A percentile compares a stretch with the other conserved stretches of the same genome.
Evolutionary conservation across 208 protist genomes (phyloP).

Genomic region (Leptomonas pyrrhocoris): DNA sequence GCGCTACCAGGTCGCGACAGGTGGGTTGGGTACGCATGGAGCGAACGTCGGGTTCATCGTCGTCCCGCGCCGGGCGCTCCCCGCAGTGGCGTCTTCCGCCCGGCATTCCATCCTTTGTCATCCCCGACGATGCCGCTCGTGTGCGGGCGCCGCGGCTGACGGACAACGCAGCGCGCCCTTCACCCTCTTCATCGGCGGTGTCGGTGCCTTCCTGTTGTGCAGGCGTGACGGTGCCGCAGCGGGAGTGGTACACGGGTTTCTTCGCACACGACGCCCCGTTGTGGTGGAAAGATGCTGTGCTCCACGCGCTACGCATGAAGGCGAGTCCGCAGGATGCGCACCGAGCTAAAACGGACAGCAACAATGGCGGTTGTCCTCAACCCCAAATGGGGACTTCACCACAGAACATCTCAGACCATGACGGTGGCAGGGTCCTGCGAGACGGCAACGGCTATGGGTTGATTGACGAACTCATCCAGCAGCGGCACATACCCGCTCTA

Average conservation of each 20-base stretch:
- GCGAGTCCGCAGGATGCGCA: too few relatives aligned
- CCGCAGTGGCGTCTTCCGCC: background rate
- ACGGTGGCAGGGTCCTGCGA: too few relatives aligned
- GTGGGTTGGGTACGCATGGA: conserved; percentile 20
- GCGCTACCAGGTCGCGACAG: conserved; percentile 2
- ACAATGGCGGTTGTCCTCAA: too few relatives aligned
- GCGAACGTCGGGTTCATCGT: background rate
- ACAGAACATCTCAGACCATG: too few relatives aligned
- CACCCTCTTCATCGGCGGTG: background rate
- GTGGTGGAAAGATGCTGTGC: conserved; percentile 13
- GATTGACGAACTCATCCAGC: background rate
- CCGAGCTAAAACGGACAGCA: too few relatives aligned
- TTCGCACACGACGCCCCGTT: conserved; percentile 16
- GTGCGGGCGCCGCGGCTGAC: background rate
- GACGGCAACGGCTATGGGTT: too few relatives aligned
- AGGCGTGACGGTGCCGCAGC: conserved; percentile 17
- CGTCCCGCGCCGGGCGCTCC: background rate
- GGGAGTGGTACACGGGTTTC: conserved; percentile 22
- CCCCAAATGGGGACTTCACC: too few relatives aligned
- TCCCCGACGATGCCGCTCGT: background rate
- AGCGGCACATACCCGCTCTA: background rate
- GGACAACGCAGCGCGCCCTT: background rate
- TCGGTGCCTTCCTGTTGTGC: background rate
- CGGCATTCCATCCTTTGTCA: background rate
- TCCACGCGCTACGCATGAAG: background rate